Evolutionary conservation across 140 eudicot genomes (phyloP), one percentile per base, ranked within the genome.

Genomic region (Ambrosia hybrid): DNA sequence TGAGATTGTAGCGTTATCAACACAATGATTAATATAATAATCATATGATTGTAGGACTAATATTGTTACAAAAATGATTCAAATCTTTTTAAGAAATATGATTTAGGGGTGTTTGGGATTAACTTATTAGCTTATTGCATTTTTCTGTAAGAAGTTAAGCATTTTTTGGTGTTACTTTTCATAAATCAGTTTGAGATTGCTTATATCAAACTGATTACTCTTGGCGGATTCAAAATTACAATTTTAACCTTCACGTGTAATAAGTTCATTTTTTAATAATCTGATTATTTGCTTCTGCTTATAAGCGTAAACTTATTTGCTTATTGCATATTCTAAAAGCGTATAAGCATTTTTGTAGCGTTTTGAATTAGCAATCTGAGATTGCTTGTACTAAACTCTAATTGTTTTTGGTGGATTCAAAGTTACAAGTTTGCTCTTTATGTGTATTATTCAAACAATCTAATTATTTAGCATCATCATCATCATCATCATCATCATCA

Each of bases 51-150:
- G n/a, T 3, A 26, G 52, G 30, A 3, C 12, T 15, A 43, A 58
- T 17, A 10, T 68, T 51, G 33, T 68, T 21, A 21, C 26, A 21
- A 21, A 21, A 21, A 21, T 21, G 26, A 21, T 21, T 68, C 30
- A 60, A 48, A 49, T 67, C 30, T 2, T 48, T 80, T 21, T 21
- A 51, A 74, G 86, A 86, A 88, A 64, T 73, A 39, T 62, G 83
- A 61, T 16, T 68, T 30, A 49, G 33, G 61, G 45, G 39, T 5
- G 67, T 61, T 61, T 61, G 46, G 48, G 67, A 60, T 11, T 61
- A 34, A 61, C 10, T 21, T 61, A 36, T 13, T 17, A 11, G 39
- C 17, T 60, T n/a, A 38, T 63, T n/a, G 13, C 12, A n/a, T 5
- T 1, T n/a, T 37, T 12, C 26, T 10, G 9, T 6, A 7, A 37